Evolutionary conservation across 148 eudicot species (phyloP).

Genomic region (Chenopodium berlandieri): DNA sequence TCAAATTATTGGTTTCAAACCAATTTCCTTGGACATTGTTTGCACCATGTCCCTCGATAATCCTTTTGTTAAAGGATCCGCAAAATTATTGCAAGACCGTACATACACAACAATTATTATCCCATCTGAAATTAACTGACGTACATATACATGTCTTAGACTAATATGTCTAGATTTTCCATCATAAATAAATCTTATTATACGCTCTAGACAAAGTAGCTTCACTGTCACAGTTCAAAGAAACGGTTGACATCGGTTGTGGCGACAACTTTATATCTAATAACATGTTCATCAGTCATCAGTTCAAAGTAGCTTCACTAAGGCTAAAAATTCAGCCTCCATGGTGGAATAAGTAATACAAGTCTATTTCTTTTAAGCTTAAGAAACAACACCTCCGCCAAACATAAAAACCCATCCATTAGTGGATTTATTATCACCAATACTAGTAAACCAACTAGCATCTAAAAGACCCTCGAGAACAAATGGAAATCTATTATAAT

Average conservation of each 20-base stretch:
- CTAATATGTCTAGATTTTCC: conserved; percentile 24
- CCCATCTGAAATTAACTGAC: conserved; percentile 2
- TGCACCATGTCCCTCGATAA: neutral
- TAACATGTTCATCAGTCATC: neutral
- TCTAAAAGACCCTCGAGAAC: neutral
- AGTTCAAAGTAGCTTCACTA: no score
- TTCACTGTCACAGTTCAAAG: neutral
- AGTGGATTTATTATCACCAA: neutral
- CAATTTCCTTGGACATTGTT: conserved; percentile 16
- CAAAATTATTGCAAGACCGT: conserved; percentile 17
- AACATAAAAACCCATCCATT: neutral
- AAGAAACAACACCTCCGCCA: neutral
- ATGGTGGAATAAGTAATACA: neutral
- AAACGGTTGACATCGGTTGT: neutral
- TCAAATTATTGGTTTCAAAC: neutral
- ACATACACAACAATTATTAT: conserved; percentile 20
- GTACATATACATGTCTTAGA: conserved; percentile 17
- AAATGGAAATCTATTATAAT: neutral
- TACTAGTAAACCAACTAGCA: neutral
- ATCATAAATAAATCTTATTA: conserved; percentile 5
- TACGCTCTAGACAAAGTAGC: conserved; percentile 16
- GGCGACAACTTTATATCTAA: conserved; percentile 23
- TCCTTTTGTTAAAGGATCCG: conserved; percentile 17
- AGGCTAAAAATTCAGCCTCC: no score
- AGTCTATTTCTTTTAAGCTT: neutral